phyloP scores from a whole-genome alignment of 2,329 filamentous ascomycete genomes.

The Lasiodiplodia gonubiensis region DNA sequence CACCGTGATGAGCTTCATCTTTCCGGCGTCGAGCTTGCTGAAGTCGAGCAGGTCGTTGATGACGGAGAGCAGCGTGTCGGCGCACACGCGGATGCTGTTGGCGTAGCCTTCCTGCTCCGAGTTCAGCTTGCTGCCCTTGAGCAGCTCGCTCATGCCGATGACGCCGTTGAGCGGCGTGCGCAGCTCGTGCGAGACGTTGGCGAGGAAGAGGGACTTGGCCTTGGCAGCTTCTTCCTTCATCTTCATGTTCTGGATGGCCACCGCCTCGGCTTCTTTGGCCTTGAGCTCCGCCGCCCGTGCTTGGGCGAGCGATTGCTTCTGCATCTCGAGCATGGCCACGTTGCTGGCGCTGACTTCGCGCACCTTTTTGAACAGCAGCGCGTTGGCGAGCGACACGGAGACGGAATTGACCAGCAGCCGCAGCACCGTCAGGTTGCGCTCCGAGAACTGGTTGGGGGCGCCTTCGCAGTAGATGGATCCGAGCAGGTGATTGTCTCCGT shows the following conservation, averaged over 20 bases:
- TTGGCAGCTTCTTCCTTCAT: slow-evolving; percentile 83
- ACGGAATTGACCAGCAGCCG: slow-evolving; percentile 80
- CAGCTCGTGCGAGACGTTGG: slow-evolving; percentile 64
- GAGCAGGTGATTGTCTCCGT: slow-evolving; percentile 72
- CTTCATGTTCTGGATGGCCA: slow-evolving; percentile 79
- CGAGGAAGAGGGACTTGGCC: slow-evolving; percentile 78
- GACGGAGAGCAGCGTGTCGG: slow-evolving; percentile 59
- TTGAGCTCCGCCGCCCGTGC: slow-evolving; percentile 76
- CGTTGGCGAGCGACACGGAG: slow-evolving; percentile 67
- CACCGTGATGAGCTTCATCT: slow-evolving; percentile 66
- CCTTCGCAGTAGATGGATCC: slow-evolving; percentile 79
- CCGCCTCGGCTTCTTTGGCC: slow-evolving; percentile 75
- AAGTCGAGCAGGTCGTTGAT: slow-evolving; percentile 62
- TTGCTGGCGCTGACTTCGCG: slow-evolving; percentile 81
- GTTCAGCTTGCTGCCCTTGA: slow-evolving; percentile 63
- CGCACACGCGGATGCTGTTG: slow-evolving; percentile 69
- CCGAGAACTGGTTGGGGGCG: slow-evolving; percentile 76
- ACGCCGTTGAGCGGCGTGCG: slow-evolving; percentile 61
- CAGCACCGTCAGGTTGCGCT: slow-evolving; percentile 63
- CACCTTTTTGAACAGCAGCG: slow-evolving; percentile 68
- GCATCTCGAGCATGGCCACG: slow-evolving; percentile 76
- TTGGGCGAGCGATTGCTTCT: slow-evolving; percentile 74
- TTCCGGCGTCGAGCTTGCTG: slow-evolving; percentile 59
- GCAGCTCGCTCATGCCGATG: slow-evolving; percentile 64
- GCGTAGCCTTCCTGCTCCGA: slow-evolving; percentile 67